Percentiles rank a stretch among this genome's conserved stretches.
Evolutionary conservation across 805 yeast genomes (phyloP).

Genomic region (Lipomyces kockii): DNA sequence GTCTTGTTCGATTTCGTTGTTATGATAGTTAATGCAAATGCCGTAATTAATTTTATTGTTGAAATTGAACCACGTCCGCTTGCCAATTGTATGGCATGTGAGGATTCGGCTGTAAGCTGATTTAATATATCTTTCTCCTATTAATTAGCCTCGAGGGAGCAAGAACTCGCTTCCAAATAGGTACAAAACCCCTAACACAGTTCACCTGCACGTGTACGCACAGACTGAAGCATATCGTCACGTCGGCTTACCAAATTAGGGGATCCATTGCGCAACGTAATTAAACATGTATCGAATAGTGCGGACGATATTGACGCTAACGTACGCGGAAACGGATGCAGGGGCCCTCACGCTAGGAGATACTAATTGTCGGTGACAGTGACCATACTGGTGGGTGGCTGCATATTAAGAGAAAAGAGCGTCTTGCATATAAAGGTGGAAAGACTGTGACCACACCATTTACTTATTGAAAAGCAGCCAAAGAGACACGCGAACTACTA

Average conservation of each 20-base stretch:
- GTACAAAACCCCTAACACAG: background rate
- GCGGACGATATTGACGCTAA: background rate
- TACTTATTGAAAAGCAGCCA: too few relatives aligned
- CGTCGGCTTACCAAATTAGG: background rate
- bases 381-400: too few relatives aligned
- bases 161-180: background rate
- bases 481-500: too few relatives aligned
- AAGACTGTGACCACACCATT: too few relatives aligned
- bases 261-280: background rate
- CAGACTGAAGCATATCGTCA: background rate
- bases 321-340: too few relatives aligned
- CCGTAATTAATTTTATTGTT: background rate
- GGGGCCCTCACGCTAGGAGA: too few relatives aligned
- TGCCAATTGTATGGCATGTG: background rate
- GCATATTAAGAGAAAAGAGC: too few relatives aligned
- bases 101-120: background rate
- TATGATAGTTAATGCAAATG: background rate
- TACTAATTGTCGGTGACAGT: too few relatives aligned
- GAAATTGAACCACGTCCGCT: background rate
- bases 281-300: background rate
- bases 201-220: background rate
- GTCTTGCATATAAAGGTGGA: too few relatives aligned
- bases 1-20: background rate
- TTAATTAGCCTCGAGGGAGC: too few relatives aligned
- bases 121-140: too few relatives aligned